Conservation (phyloP, 805 yeast genomes). For the Kodamaea lidongshanica region DNA sequence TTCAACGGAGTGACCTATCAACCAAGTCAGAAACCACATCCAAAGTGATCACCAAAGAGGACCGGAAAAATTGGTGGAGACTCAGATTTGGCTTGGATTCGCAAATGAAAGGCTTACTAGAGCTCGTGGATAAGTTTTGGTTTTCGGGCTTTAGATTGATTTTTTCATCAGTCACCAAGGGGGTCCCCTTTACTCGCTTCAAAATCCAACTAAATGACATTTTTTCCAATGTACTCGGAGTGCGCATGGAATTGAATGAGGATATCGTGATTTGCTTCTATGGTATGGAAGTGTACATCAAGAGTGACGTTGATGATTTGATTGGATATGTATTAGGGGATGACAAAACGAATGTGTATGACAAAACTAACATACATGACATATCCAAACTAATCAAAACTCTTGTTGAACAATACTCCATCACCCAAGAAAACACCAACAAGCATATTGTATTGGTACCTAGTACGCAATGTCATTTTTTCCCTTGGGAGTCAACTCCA, state of each 20-base stretch:
- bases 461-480: conserved; percentile 53
- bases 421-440: conserved; percentile 6
- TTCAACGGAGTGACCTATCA: conserved; percentile 54
- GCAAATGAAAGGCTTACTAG: conserved; percentile 47
- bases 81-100: conserved; percentile 57
- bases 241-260: conserved; percentile 14
- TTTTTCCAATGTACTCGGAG: conserved; percentile 9
- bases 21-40: conserved; percentile 51
- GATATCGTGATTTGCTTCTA: conserved; percentile 18
- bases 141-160: conserved; percentile 71
- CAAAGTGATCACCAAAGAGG: conserved; percentile 48
- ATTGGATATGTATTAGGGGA: conserved; percentile 61
- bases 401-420: conserved; percentile 27
- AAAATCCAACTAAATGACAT: conserved; percentile 14
- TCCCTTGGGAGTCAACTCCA: conserved; percentile 89
- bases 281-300: conserved; percentile 9
- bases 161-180: conserved; percentile 34
- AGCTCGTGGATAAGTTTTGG: conserved; percentile 58
- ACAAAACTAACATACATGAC: conserved; percentile 55
- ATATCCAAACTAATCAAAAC: conserved; percentile 48
- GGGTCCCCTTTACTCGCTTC: conserved; percentile 14
- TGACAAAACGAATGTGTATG: conserved; percentile 55
- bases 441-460: conserved; percentile 67
- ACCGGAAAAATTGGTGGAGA: conserved; percentile 75
- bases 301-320: conserved; percentile 52